These are phyloP conservation scores for Mallotus repandus DNA, from an alignment of 441 rosid species.

Conservation along the genomic window DNA sequence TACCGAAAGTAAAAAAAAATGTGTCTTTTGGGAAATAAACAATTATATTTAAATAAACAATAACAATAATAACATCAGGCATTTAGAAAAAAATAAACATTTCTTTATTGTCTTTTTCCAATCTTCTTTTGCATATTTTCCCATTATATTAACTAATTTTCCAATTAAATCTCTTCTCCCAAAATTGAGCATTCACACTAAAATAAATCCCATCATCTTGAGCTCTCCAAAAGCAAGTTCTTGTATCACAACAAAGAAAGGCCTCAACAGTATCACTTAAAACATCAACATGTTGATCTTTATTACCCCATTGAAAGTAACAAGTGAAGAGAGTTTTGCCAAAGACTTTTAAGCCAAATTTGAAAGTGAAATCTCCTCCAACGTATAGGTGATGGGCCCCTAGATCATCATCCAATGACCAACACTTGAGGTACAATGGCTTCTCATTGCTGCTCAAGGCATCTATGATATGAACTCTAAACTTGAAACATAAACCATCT, in stretches of 20 bases:
- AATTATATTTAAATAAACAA: no score
- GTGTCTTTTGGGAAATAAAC: no score
- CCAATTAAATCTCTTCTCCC: no score
- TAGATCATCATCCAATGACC: not conserved
- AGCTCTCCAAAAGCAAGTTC: not conserved
- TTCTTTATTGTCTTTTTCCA: no score
- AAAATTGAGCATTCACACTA: not conserved
- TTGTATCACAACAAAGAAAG: not conserved
- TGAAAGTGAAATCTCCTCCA: not conserved
- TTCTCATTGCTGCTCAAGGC: not conserved
- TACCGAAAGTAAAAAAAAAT: no score
- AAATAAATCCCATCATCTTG: not conserved
- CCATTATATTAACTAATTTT: no score
- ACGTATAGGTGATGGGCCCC: not conserved
- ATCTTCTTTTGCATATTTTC: no score
- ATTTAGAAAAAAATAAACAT: no score
- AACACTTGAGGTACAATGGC: not conserved
- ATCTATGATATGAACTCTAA: not conserved
- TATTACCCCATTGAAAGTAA: not conserved
- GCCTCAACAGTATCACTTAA: not conserved
- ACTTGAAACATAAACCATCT: not conserved
- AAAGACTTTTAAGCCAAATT: not conserved
- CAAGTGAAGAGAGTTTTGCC: not conserved
- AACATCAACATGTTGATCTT: not conserved
- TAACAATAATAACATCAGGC: no score